Evolutionary conservation across 805 yeast species (phyloP).

Genomic region (Lipomyces mesembrius): DNA sequence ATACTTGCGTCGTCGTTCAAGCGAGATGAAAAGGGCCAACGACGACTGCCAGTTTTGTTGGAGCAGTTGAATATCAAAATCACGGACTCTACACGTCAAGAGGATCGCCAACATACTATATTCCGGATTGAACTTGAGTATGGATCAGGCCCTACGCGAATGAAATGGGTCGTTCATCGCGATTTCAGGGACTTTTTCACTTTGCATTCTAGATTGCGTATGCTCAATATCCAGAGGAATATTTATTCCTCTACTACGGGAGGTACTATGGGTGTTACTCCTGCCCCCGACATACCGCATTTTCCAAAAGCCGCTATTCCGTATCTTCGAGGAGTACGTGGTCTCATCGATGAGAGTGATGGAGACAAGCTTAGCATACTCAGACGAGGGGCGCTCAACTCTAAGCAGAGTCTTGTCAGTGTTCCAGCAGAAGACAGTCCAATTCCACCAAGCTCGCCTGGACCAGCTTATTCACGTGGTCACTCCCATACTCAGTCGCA

Average conservation of each 20-base stretch:
- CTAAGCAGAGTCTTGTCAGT: constrained; percentile 16
- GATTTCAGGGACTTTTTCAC: constrained; percentile 72
- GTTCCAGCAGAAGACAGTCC: constrained; percentile 8
- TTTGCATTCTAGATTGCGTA: constrained; percentile 70
- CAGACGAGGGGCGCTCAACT: constrained; percentile 1
- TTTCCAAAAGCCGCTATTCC: constrained; percentile 49
- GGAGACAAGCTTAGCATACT: constrained; percentile 6
- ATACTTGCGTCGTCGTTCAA: constrained; percentile 74
- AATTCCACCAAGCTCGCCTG: constrained; percentile 7
- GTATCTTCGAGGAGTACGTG: constrained; percentile 36
- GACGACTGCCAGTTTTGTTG: constrained; percentile 81
- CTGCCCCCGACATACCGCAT: constrained; percentile 47
- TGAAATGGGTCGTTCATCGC: constrained; percentile 79
- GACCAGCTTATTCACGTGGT: constrained; percentile 1
- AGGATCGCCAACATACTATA: constrained; percentile 52
- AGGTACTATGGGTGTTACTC: constrained; percentile 39
- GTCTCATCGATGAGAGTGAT: constrained; percentile 19
- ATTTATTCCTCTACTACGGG: constrained; percentile 26
- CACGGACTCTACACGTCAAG: constrained; percentile 41
- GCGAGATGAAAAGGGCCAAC: constrained; percentile 60
- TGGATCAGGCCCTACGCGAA: constrained; percentile 78
- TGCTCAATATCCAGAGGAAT: constrained; percentile 49
- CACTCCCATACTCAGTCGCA: not conserved
- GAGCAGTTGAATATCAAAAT: constrained; percentile 73
- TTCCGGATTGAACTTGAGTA: constrained; percentile 81